These are phyloP conservation scores for Penicillium sp. DNA, from an alignment of 2,329 filamentous ascomycete species.

Conservation along the genomic window DNA sequence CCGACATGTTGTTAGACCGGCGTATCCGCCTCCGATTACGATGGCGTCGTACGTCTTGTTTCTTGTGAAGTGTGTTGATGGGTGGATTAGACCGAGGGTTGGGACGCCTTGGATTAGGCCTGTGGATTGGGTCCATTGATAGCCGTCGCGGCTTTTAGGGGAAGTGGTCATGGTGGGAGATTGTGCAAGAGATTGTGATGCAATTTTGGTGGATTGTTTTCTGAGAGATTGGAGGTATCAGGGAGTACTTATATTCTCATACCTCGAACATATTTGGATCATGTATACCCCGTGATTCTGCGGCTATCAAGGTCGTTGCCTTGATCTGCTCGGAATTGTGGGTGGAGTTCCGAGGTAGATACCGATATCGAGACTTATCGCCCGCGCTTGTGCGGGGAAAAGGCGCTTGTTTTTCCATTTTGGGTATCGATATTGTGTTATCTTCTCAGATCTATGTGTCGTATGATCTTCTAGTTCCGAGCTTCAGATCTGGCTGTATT, in stretches of 20 bases:
- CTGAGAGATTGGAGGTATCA: background rate
- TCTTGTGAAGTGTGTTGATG: background rate
- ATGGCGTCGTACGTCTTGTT: background rate
- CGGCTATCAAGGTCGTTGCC: background rate
- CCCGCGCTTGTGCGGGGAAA: background rate
- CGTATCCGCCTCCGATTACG: constrained; percentile 7
- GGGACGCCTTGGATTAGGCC: constrained; percentile 8
- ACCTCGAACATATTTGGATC: background rate
- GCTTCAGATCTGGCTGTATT: background rate
- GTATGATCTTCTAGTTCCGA: background rate
- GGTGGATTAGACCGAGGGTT: constrained; percentile 5
- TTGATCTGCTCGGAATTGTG: background rate
- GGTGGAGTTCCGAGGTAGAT: background rate
- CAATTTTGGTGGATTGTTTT: background rate
- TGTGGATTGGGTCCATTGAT: constrained; percentile 8
- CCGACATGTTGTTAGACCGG: constrained; percentile 4
- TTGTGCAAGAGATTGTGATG: background rate
- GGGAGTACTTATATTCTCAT: background rate
- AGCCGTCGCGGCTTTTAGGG: constrained; percentile 13
- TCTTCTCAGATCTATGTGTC: background rate
- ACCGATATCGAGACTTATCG: constrained; percentile 4
- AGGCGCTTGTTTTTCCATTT: background rate
- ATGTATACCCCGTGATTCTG: background rate
- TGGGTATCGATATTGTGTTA: background rate
- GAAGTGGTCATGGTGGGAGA: background rate